Conservation (phyloP, 2,329 filamentous ascomycete genomes). For the Ceratocystis colombiana region DNA sequence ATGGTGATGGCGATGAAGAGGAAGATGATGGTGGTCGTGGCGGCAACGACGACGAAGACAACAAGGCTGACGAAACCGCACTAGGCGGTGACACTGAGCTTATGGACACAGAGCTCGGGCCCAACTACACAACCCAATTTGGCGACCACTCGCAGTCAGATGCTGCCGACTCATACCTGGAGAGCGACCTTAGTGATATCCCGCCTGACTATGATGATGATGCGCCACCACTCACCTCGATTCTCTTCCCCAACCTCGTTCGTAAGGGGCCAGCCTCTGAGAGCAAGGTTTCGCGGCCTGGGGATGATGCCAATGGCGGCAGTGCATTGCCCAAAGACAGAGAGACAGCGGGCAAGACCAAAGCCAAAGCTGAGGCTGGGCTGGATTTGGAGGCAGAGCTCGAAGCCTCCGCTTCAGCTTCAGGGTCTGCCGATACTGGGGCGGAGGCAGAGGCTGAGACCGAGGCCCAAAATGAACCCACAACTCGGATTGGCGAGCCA, state of each 20-base stretch:
- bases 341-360: not conserved
- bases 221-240: slow-evolving; percentile 37
- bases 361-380: not conserved
- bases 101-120: slow-evolving; percentile 30
- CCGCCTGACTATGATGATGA: slow-evolving; percentile 50
- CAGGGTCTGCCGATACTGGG: not conserved
- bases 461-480: not conserved
- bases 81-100: slow-evolving; percentile 24
- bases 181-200: slow-evolving; percentile 59
- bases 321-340: slow-evolving; percentile 18
- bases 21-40: slow-evolving; percentile 24
- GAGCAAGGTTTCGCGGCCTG: slow-evolving; percentile 20
- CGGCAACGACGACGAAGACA: slow-evolving; percentile 31
- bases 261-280: slow-evolving; percentile 21
- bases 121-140: slow-evolving; percentile 30
- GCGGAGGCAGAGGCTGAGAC: not conserved
- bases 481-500: not conserved
- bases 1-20: slow-evolving; percentile 29
- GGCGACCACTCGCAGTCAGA: slow-evolving; percentile 28
- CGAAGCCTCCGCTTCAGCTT: too few relatives aligned
- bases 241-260: slow-evolving; percentile 42
- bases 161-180: slow-evolving; percentile 47
- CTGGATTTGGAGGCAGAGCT: too few relatives aligned
- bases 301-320: not conserved
- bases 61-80: slow-evolving; percentile 28